Base-by-base conservation (phyloP, 495 filamentous ascomycete genomes). In the Tuber umbilicatum region DNA sequence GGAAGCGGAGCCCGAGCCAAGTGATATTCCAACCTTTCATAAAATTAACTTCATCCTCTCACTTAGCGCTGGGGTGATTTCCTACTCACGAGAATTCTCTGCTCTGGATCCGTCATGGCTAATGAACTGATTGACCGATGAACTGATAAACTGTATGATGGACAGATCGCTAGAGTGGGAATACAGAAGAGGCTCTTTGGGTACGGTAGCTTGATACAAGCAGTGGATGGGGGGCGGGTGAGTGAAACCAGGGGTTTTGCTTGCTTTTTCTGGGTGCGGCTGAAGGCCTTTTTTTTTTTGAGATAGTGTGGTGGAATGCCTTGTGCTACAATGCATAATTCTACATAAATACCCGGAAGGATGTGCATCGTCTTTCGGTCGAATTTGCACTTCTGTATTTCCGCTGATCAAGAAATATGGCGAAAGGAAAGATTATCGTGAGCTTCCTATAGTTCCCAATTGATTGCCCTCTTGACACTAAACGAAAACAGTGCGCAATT, bases 401-500 rank as follows among this genome's bases (percentile, higher is more conserved):
- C 50, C n/a, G 50, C 50, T 31, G 5, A 31, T 60, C n/a, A 16
- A 60, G n/a, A 60, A 60, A 31, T 27, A 60, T 60, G 50, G 50
- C n/a, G n/a, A 60, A 60, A 27, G 50, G 50, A 60, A 60, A 60
- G 50, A 60, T 60, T n/a, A 60, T 60, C 50, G 50, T 60, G 50
- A 27, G 50, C 16, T 60, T 31, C 50, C 50, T 14, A 0, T n/a
- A 60, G n/a, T 60, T 31, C 50, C 50, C 10, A 60, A 60, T 60
- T 60, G 9, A 60, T 16, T 27, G 31, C n/a, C 1, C 27, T 31
- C 50, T 4, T 60, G 9, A 31, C 10, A 16, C 50, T 60, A 60
- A 60, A 27, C 31, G 12, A 16, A 60, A 60, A 14, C 50, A 60
- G 50, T 60, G 50, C 3, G 50, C 50, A 60, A 76, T 78, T 75